phyloP scores from a whole-genome alignment of 129 eudicot genomes.

The Escallonia rubra region DNA sequence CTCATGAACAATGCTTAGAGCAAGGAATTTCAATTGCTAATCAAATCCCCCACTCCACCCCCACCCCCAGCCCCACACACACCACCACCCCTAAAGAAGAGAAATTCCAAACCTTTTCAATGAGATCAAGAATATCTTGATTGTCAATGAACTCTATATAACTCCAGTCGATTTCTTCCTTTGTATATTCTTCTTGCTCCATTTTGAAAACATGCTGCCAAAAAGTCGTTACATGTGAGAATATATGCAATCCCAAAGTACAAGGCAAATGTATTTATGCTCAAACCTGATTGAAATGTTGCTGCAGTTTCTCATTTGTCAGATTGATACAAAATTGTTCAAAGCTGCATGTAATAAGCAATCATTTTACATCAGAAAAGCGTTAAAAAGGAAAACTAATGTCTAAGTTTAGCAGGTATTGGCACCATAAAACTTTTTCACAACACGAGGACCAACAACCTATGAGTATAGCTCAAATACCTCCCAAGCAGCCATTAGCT shows the following conservation, averaged over 20 bases:
- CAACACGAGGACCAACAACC: conserved; percentile 2
- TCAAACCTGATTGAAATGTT: conserved; percentile 92
- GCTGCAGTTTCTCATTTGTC: conserved; percentile 95
- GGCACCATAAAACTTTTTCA: conserved; percentile 5
- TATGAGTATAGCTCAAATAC: not conserved
- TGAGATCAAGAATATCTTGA: conserved; percentile 91
- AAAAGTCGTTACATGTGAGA: not conserved
- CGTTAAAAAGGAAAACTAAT: not conserved
- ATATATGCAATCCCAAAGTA: not conserved
- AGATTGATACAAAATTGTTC: conserved; percentile 92
- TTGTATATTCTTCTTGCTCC: conserved; percentile 92
- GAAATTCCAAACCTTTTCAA: conserved; percentile 60
- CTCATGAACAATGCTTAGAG: too few relatives aligned
- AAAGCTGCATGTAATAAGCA: conserved; percentile 56
- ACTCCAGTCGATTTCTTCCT: conserved; percentile 95
- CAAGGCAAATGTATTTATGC: conserved; percentile 1
- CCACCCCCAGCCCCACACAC: too few relatives aligned
- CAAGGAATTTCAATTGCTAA: too few relatives aligned
- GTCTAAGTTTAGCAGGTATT: conserved; percentile 11
- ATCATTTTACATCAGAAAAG: conserved; percentile 5
- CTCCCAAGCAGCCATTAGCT: not conserved
- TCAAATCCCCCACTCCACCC: too few relatives aligned
- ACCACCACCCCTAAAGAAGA: too few relatives aligned
- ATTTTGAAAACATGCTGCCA: conserved; percentile 96
- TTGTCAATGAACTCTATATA: conserved; percentile 87